phyloP scores from a whole-genome alignment of 2,329 filamentous ascomycete genomes.

The Fusarium papillatum region DNA sequence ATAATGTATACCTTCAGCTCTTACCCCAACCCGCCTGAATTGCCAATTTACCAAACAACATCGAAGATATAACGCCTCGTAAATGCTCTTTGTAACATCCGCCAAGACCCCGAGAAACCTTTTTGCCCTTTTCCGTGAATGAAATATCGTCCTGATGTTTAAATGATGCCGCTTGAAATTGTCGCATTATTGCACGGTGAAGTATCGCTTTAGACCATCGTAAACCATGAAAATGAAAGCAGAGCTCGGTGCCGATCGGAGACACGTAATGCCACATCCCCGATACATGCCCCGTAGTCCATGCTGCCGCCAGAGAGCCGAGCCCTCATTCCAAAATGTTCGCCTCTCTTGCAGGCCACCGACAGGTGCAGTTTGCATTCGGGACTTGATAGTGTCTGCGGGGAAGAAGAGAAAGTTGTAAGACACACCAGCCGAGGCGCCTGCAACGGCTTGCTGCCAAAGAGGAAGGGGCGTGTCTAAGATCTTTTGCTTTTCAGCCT shows the following conservation, averaged over 20 bases:
- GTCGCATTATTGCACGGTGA: slow-evolving; percentile 60
- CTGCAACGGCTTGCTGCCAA: slow-evolving; percentile 89
- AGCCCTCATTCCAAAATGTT: slow-evolving; percentile 81
- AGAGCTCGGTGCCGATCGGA: slow-evolving; percentile 92
- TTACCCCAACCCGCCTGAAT: slow-evolving; percentile 13
- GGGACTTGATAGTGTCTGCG: slow-evolving; percentile 96
- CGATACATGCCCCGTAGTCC: slow-evolving; percentile 90
- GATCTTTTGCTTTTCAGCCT: slow-evolving; percentile 56
- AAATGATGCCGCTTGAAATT: background rate
- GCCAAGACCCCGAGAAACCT: slow-evolving; percentile 7
- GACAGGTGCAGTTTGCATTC: slow-evolving; percentile 92
- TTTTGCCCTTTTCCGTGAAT: slow-evolving; percentile 13
- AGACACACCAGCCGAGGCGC: slow-evolving; percentile 88
- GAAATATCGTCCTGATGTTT: background rate
- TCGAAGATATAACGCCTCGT: slow-evolving; percentile 35
- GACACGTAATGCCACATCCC: slow-evolving; percentile 94
- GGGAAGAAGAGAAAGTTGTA: slow-evolving; percentile 99
- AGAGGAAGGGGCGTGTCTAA: slow-evolving; percentile 74
- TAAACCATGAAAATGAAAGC: slow-evolving; percentile 98
- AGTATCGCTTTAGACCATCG: slow-evolving; percentile 82
- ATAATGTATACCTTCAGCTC: slow-evolving; percentile 12
- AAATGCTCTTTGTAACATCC: slow-evolving; percentile 29
- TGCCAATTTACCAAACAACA: background rate
- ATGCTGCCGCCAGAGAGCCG: slow-evolving; percentile 83
- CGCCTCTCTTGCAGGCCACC: slow-evolving; percentile 66